Evolutionary conservation across 2,329 filamentous ascomycete genomes (phyloP), one percentile per base, ranked within the genome.

Genomic region (Fusarium albosuccineum): DNA sequence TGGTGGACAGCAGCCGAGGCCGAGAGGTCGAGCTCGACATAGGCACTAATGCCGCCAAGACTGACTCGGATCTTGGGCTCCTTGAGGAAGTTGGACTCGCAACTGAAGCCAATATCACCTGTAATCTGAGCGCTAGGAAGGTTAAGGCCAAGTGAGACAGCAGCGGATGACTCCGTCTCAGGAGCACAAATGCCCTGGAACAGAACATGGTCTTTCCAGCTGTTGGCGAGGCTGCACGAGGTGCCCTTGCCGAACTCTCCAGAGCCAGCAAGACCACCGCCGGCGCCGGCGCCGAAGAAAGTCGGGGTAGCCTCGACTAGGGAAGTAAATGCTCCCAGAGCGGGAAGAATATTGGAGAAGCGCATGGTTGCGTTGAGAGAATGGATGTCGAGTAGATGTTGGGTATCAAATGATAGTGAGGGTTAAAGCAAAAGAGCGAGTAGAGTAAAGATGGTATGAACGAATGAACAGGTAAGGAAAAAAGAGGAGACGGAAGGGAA

Each of bases 31-130:
- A 87, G 70, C 66, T 85, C 79, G 30, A 88, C 76, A 68, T 85
- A 85, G 13, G 86, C 77, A 73, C 86, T 83, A 67, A 88, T 73
- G 6, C 79, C 80, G 50, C 80, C 79, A 50, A 88, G 83, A 67
- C 82, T 77, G 5, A 88, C 73, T 40, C 79, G 77, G 30, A 82
- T 75, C 17, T 78, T 75, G 0, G 83, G 83, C 14, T 75, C 62
- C 14, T 78, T 67, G 4, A 81, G 74, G 39, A 83, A 74, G 34
- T 79, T 74, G 27, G 83, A 67, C 1, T 76, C 80, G 33, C 86
- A 73, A 51, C 79, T 76, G 36, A 83, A 82, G 16, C 77, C 78
- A 42, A 85, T 80, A 17, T 74, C 74, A 67, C 85, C 85, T 68
- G 82, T 80, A 52, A 85, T 78, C 70, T 83, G 85, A 30, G 67